Base-by-base conservation (phyloP, 225 moss, liverwort and hornwort species). In the Lunularia cruciata region DNA sequence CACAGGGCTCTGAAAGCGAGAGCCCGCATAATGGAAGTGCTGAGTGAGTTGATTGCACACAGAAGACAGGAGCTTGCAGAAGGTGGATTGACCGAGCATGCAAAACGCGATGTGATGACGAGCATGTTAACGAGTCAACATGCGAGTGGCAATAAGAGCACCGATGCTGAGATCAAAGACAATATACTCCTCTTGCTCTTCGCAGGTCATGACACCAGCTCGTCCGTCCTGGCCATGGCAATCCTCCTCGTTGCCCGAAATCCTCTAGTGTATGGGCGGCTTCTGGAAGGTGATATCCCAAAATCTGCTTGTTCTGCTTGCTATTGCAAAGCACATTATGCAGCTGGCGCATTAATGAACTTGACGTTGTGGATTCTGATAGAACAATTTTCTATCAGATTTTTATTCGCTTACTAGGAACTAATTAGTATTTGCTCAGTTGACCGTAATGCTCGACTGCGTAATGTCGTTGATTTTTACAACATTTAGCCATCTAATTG, bases 121-220 rank as follows among this genome's bases (percentile, higher is more conserved):
- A 0, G 46, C 7, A 34, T 88, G 71, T 45, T 88, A 14, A 80
- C 54, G 1, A 42, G 47, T 4, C 71, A 56, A 5, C 59, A 76
- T n/a, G 82, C 84, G 56, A 74, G 61, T 4, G 84, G 84, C 38
- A 3, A 23, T 11, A 3, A 26, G 0, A 55, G 62, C 67, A 73
- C 65, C 4, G 79, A 81, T 45, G 68, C 66, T 2, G 74, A 60
- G 16, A 77, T 88, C 9, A 67, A 72, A 20, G 82, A 88, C 63
- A 84, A 84, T 59, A 59, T 78, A 11, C 23, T 69, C 31, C 0
- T 59, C 8, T 0, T 84, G 47, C 1, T 86, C 3, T 78, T 73
- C 8, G 86, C 83, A 0, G 80, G 89, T 6, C 77, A 80, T 19
- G 84, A 83, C 14, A 73, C 83, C 0, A 80, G 35, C 67, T 74